A percentile compares a stretch with the other conserved stretches of the same genome.
Conservation (phyloP, 768 basidiomycete species). For the Suillus subalutaceus region DNA sequence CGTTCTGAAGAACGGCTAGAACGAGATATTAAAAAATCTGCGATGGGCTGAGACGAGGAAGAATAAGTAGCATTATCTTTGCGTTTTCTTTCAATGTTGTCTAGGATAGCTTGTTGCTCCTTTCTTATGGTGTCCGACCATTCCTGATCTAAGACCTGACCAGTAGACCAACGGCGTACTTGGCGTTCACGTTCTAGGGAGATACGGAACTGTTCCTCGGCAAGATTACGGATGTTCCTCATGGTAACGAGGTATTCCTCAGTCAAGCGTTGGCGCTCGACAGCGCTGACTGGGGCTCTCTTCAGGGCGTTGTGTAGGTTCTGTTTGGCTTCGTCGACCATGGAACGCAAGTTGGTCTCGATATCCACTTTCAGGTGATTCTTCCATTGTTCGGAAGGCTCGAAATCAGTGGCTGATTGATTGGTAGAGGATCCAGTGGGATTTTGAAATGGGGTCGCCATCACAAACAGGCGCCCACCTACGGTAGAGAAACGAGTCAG, state of each 20-base stretch:
- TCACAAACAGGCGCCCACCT: too few species aligned
- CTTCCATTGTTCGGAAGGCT: constrained; percentile 63
- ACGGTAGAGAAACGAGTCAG: too few species aligned
- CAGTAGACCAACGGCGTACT: constrained; percentile 51
- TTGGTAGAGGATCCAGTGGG: constrained; percentile 16
- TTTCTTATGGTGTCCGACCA: constrained; percentile 37
- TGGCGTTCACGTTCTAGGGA: constrained; percentile 52
- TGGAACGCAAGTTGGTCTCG: constrained; percentile 42
- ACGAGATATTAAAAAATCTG: constrained; percentile 1
- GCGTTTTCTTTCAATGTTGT: constrained; percentile 47
- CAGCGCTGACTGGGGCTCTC: constrained; percentile 37
- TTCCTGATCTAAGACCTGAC: constrained; percentile 34
- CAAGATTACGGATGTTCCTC: constrained; percentile 46
- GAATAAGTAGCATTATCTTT: constrained; percentile 20
- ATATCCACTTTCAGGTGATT: constrained; percentile 49
- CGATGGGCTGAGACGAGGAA: constrained; percentile 6
- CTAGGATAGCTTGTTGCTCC: constrained; percentile 49
- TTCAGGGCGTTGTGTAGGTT: constrained; percentile 55
- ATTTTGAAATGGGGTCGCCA: constrained; percentile 8
- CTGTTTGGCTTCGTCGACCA: constrained; percentile 67
- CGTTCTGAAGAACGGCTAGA: constrained; percentile 23
- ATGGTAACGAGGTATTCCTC: constrained; percentile 46
- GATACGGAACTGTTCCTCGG: constrained; percentile 46
- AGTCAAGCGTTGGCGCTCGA: constrained; percentile 39
- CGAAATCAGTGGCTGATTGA: constrained; percentile 32